phyloP scores from a whole-genome alignment of 805 yeast genomes.

The Danielozyma ontarioensis region DNA sequence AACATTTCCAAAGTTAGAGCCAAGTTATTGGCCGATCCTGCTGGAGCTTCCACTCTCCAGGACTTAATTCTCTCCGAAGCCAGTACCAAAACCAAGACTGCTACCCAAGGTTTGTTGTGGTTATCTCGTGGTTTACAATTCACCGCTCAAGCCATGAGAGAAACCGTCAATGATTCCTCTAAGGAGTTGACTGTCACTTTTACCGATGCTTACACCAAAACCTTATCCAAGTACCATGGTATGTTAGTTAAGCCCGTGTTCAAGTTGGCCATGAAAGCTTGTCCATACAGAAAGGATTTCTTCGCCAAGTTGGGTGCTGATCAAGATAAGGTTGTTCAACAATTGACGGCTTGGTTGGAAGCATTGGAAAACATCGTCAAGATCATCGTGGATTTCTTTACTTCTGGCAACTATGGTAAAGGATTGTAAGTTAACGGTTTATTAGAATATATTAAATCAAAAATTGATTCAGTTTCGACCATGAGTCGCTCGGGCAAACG shows the following conservation, averaged over 20 bases:
- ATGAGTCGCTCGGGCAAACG: too few species aligned
- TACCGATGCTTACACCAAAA: constrained; percentile 78
- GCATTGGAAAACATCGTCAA: constrained; percentile 73
- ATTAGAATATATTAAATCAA: too few species aligned
- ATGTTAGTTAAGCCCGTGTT: constrained; percentile 80
- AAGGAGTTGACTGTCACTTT: constrained; percentile 70
- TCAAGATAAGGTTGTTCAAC: constrained; percentile 59
- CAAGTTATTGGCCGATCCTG: constrained; percentile 62
- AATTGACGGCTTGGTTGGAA: constrained; percentile 66
- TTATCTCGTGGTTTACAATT: constrained; percentile 79
- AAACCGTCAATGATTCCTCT: constrained; percentile 59
- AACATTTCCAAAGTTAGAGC: constrained; percentile 72
- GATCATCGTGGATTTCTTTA: constrained; percentile 69
- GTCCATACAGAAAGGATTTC: constrained; percentile 86
- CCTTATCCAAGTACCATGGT: constrained; percentile 76
- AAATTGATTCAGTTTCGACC: too few species aligned
- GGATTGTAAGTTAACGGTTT: constrained; percentile 70
- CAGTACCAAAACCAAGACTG: constrained; percentile 61
- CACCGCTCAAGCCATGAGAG: constrained; percentile 87
- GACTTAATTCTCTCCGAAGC: constrained; percentile 72
- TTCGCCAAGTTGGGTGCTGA: constrained; percentile 77
- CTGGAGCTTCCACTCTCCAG: constrained; percentile 63
- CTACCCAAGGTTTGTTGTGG: constrained; percentile 91
- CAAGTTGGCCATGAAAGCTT: constrained; percentile 91
- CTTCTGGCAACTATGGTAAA: constrained; percentile 80